Evolutionary conservation across 257 asterid genomes (phyloP).

Genomic region (Nicotiana undulata): DNA sequence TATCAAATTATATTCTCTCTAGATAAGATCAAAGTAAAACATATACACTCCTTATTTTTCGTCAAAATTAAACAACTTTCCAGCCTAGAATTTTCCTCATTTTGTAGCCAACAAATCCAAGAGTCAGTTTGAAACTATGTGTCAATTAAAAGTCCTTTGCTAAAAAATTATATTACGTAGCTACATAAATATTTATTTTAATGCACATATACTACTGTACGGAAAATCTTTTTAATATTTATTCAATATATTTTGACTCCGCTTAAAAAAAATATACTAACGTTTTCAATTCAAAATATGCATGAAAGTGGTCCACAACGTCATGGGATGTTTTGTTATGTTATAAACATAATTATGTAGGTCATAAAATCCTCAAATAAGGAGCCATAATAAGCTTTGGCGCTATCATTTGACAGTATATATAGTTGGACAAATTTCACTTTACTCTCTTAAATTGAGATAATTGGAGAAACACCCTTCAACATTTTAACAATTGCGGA

Average conservation of each 20-base stretch:
- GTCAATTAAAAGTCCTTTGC: no score
- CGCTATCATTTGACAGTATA: background rate
- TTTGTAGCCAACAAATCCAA: background rate
- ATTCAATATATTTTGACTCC: no score
- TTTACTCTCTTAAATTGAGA: background rate
- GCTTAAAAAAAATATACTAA: no score
- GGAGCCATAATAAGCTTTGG: background rate
- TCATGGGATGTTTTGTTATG: background rate
- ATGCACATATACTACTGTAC: no score
- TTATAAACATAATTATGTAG: background rate
- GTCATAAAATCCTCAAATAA: background rate
- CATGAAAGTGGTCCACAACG: no score
- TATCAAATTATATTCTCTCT: background rate
- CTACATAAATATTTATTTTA: no score
- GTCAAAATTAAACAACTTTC: background rate
- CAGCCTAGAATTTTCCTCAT: background rate
- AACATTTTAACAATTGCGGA: background rate
- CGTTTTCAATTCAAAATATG: no score
- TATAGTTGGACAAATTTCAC: background rate
- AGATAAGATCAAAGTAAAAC: background rate
- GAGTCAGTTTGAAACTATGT: background rate
- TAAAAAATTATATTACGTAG: no score
- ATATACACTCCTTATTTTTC: background rate
- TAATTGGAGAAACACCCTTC: background rate
- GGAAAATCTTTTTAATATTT: no score